These are phyloP conservation scores for Linum tenue DNA, from an alignment of 345 rosid species.

Conservation along the genomic window DNA sequence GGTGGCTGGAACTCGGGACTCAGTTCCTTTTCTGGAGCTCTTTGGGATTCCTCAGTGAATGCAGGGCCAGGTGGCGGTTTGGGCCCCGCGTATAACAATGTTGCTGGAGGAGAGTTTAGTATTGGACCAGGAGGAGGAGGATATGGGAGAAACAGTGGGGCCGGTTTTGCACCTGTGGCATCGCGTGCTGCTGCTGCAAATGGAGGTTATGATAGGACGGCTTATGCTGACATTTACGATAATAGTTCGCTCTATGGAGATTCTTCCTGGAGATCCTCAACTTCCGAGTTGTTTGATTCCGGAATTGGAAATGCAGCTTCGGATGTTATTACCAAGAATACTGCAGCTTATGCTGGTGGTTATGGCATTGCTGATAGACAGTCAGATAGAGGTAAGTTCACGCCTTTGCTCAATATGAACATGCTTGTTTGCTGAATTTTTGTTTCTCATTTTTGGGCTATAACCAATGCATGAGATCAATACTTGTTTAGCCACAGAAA, in stretches of 20 bases:
- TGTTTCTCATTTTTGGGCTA: too few relatives aligned
- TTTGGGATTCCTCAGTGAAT: constrained; percentile 43
- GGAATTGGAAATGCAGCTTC: constrained; percentile 42
- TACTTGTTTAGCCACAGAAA: background rate
- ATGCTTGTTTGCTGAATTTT: too few relatives aligned
- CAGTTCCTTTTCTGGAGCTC: constrained; percentile 44
- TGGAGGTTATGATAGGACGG: constrained; percentile 28
- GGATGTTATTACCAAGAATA: constrained; percentile 33
- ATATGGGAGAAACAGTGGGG: constrained; percentile 35
- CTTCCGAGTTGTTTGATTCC: constrained; percentile 40
- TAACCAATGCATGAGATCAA: background rate
- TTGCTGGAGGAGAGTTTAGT: constrained; percentile 27
- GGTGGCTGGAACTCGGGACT: constrained; percentile 46
- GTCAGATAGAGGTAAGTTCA: constrained; percentile 41
- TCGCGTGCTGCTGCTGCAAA: constrained; percentile 25
- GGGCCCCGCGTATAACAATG: constrained; percentile 24
- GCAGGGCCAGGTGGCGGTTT: constrained; percentile 29
- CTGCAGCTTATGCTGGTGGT: constrained; percentile 44
- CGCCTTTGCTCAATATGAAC: background rate
- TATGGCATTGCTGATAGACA: constrained; percentile 51
- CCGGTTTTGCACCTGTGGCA: constrained; percentile 18
- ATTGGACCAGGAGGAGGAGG: constrained; percentile 32
- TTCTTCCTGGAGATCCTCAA: constrained; percentile 38
- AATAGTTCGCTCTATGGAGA: constrained; percentile 33
- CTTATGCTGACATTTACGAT: constrained; percentile 29